Conservation (phyloP, 2,329 filamentous ascomycete species). For the Paecilomyces sp. region DNA sequence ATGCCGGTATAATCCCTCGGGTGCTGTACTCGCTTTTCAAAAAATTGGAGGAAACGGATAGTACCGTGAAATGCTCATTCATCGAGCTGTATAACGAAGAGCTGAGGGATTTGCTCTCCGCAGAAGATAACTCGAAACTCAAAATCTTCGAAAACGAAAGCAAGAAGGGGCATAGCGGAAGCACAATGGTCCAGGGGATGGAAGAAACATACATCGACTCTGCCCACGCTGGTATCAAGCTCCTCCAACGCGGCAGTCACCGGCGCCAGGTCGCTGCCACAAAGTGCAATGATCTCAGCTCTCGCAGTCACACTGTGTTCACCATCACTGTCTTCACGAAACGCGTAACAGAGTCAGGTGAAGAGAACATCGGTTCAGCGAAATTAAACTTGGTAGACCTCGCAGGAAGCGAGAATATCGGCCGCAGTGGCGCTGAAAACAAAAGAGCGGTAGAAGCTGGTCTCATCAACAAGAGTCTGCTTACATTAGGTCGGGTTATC, state of each 20-base stretch:
- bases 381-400: conserved; percentile 96
- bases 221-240: conserved; percentile 76
- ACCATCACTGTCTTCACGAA: conserved; percentile 91
- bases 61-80: conserved; percentile 93
- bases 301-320: conserved; percentile 94
- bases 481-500: conserved; percentile 93
- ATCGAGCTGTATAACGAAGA: conserved; percentile 99
- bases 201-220: conserved; percentile 89
- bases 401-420: conserved; percentile 95
- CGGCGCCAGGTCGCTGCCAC: conserved; percentile 97
- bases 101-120: conserved; percentile 76
- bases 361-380: conserved; percentile 83
- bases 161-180: conserved; percentile 67
- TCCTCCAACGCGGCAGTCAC: conserved; percentile 81
- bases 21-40: conserved; percentile 80
- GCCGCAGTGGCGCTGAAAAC: conserved; percentile 93
- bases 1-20: conserved; percentile 89
- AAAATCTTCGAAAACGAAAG: conserved; percentile 83
- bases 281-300: conserved; percentile 98
- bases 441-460: conserved; percentile 94
- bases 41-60: conserved; percentile 76
- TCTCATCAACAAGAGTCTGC: conserved; percentile 93
- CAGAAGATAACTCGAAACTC: conserved; percentile 75
- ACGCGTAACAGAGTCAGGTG: conserved; percentile 69
- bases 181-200: conserved; percentile 93